Evolutionary conservation across 2,329 filamentous ascomycete genomes (phyloP), one percentile per base, ranked within the genome.

Genomic region (Botrytis medusae): DNA sequence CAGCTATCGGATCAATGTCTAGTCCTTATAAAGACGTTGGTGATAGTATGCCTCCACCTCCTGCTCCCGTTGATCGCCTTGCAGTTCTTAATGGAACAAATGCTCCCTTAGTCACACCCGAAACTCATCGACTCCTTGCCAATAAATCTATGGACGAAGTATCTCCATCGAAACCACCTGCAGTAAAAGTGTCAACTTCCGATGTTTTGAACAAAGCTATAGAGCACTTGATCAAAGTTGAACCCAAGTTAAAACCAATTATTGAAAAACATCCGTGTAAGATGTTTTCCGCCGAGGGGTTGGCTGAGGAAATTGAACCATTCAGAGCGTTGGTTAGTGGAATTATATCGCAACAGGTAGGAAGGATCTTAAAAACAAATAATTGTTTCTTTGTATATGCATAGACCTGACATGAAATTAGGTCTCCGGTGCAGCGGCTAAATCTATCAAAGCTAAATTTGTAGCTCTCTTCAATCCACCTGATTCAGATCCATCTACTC

Each of bases 381-480:
- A 16, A 32, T 34, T 25, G 4, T 51, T 25, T n/a, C 37, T 20
- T 14, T n/a, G 10, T 20, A 44, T n/a, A 0, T 25, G 4, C 25
- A 44, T 51, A 8, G 14, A 22, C 40, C 51, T 71, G 22, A 65
- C 46, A 57, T 10, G 20, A 20, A 44, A 62, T 29, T 22, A 80
- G 79, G 95, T 99, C 32, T 97, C 94, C 0, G 94, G 95, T 29
- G 94, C 94, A 9, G 96, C 96, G 0, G 96, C 96, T 20, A 92
- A 89, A 77, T 93, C 93, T 9, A 98, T 99, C 83, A 95, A 95
- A 82, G 88, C 88, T 68, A 95, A 93, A 76, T 98, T 98, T 81
- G 84, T 97, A 32, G 86, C 85, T 1, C 84, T 98, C 9, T 98
- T 97, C 82, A 78, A 81, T 71, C 51, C 81, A 84, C 78, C 82